These are phyloP conservation scores for Sporothrix phasma DNA, from an alignment of 2,329 filamentous ascomycete species.

Conservation along the genomic window DNA sequence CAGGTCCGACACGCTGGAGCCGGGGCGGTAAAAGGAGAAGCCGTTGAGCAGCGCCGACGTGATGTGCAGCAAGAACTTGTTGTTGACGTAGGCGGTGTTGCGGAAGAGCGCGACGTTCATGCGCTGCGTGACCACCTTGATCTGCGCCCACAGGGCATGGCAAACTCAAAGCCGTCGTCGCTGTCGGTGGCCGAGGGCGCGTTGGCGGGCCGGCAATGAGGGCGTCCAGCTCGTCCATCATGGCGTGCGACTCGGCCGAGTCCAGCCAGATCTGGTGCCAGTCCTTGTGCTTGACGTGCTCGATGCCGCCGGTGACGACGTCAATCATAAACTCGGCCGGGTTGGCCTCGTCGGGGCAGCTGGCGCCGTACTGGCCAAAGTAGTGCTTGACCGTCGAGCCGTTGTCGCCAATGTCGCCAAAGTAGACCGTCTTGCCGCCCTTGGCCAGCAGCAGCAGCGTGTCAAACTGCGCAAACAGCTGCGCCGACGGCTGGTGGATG, in stretches of 20 bases:
- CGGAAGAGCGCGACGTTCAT: constrained; percentile 58
- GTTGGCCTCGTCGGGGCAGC: constrained; percentile 61
- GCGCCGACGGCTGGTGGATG: constrained; percentile 18
- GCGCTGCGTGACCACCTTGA: too few species aligned
- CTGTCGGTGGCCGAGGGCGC: constrained; percentile 46
- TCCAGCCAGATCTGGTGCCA: constrained; percentile 30
- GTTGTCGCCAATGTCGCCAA: constrained; percentile 49
- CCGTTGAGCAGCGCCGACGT: constrained; percentile 47
- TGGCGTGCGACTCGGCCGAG: constrained; percentile 38
- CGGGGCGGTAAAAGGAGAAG: constrained; percentile 50
- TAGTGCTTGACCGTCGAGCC: constrained; percentile 61
- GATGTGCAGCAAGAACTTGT: constrained; percentile 49
- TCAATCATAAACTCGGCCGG: constrained; percentile 73
- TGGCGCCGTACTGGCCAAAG: constrained; percentile 49
- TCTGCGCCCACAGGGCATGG: constrained; percentile 54
- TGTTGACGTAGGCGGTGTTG: constrained; percentile 68
- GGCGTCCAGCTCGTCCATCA: constrained; percentile 17
- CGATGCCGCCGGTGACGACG: constrained; percentile 56
- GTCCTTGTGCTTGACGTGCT: constrained; percentile 47
- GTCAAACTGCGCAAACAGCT: constrained; percentile 18
- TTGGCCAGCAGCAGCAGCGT: constrained; percentile 13
- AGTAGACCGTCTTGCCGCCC: constrained; percentile 17
- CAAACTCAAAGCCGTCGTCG: constrained; percentile 47
- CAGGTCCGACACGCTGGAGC: constrained; percentile 42
- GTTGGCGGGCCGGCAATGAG: constrained; percentile 18